Conservation (phyloP, 2,329 filamentous ascomycete species). For the Cladophialophora immunda region DNA sequence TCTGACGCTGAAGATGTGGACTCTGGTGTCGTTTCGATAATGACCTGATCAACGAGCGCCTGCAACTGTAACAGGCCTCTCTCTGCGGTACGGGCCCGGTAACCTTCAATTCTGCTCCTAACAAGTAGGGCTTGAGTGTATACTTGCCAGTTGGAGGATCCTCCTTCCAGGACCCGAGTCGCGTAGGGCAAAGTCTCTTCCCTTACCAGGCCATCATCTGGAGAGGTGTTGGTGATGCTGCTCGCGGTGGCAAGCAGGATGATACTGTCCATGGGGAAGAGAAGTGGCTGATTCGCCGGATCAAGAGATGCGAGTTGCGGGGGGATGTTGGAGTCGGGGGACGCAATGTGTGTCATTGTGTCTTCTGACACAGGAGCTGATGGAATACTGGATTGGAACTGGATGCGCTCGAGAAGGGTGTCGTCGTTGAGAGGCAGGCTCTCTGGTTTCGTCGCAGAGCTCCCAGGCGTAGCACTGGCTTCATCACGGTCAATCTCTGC, state of each 20-base stretch:
- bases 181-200: conserved; percentile 95
- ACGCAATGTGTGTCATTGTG: conserved; percentile 43
- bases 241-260: conserved; percentile 82
- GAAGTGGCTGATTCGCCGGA: conserved; percentile 81
- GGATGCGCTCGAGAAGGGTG: conserved; percentile 86
- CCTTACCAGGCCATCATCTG: conserved; percentile 83
- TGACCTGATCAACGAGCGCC: conserved; percentile 92
- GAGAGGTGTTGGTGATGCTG: conserved; percentile 88
- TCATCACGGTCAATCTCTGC: conserved; percentile 26
- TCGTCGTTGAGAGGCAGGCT: conserved; percentile 87
- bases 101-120: conserved; percentile 86
- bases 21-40: conserved; percentile 73
- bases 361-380: conserved; percentile 32
- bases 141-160: conserved; percentile 95
- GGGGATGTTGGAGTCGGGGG: conserved; percentile 65
- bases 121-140: conserved; percentile 94
- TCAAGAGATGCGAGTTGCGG: conserved; percentile 69
- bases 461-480: neutral
- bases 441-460: conserved; percentile 62
- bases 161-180: conserved; percentile 83
- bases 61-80: conserved; percentile 91
- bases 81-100: conserved; percentile 86
- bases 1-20: conserved; percentile 44
- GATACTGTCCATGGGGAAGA: conserved; percentile 85
- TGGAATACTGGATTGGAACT: conserved; percentile 64